These are phyloP conservation scores for Saturnispora ahearnii DNA, from an alignment of 805 yeast species.

Conservation along the genomic window DNA sequence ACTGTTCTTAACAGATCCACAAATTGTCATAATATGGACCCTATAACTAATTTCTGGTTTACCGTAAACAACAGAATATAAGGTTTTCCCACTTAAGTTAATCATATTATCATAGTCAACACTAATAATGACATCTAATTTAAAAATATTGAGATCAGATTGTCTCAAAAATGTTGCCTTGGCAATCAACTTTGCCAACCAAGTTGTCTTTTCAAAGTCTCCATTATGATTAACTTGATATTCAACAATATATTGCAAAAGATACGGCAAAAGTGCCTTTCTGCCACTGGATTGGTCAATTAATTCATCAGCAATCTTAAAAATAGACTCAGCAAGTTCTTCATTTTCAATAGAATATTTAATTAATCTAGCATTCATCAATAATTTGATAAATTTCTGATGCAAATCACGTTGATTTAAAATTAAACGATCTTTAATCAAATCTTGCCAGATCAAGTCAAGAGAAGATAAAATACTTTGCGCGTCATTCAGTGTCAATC, in stretches of 20 bases:
- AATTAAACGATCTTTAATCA: conserved; percentile 51
- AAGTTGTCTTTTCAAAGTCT: conserved; percentile 33
- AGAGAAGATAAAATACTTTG: conserved; percentile 27
- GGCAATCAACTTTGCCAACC: conserved; percentile 46
- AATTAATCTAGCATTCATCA: conserved; percentile 37
- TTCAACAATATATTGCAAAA: conserved; percentile 38
- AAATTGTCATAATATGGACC: conserved; percentile 39
- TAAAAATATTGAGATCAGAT: conserved; percentile 46
- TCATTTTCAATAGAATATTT: conserved; percentile 27
- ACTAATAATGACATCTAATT: conserved; percentile 50
- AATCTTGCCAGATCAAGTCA: conserved; percentile 45
- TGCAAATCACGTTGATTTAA: conserved; percentile 62
- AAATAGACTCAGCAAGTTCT: conserved; percentile 24
- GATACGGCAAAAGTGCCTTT: conserved; percentile 56
- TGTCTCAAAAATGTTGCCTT: conserved; percentile 42
- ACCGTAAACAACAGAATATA: conserved; percentile 48
- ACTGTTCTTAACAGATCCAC: conserved; percentile 29
- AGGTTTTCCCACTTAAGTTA: conserved; percentile 25
- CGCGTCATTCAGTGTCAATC: conserved; percentile 13
- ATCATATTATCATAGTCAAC: conserved; percentile 39
- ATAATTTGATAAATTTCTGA: conserved; percentile 39
- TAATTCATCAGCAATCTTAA: conserved; percentile 34
- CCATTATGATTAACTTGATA: conserved; percentile 31
- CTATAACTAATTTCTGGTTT: conserved; percentile 46
- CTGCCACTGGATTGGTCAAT: conserved; percentile 47